Percentiles rank a stretch among this genome's conserved stretches.
These are phyloP conservation scores for Populus euphratica DNA, from an alignment of 345 rosid species.

Conservation along the genomic window DNA sequence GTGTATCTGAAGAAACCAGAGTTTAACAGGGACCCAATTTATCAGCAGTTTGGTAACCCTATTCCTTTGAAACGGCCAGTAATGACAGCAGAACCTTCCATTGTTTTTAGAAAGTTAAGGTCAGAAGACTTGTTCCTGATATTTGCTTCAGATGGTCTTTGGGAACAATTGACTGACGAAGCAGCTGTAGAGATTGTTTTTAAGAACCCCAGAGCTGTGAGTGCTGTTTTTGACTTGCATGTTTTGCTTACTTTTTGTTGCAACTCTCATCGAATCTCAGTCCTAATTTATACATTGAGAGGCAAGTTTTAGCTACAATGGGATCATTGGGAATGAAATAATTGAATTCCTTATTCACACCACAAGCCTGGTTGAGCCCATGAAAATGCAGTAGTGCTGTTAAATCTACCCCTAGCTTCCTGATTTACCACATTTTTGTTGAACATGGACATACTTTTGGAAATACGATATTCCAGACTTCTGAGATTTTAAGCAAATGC, in stretches of 20 bases:
- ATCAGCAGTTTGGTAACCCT: constrained; percentile 69
- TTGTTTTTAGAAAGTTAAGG: constrained; percentile 61
- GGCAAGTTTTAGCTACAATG: not conserved
- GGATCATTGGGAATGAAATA: not conserved
- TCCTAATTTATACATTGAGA: not conserved
- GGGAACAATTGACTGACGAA: constrained; percentile 95
- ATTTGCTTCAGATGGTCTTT: constrained; percentile 98
- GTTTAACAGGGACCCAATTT: constrained; percentile 70
- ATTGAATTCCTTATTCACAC: not conserved
- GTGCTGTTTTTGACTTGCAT: constrained; percentile 24
- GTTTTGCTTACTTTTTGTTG: not conserved
- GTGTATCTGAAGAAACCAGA: constrained; percentile 91
- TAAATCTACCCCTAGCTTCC: not conserved
- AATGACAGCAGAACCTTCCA: constrained; percentile 88
- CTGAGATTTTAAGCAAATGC: not conserved
- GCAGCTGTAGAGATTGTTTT: constrained; percentile 79
- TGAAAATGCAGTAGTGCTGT: not conserved
- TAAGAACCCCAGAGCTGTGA: constrained; percentile 83
- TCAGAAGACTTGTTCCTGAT: constrained; percentile 78
- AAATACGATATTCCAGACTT: not conserved
- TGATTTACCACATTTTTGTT: not conserved
- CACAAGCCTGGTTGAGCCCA: not conserved
- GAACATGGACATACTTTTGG: not conserved
- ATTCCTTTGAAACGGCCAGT: constrained; percentile 76
- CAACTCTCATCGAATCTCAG: not conserved